Conservation (phyloP, 345 rosid species). For the Crucihimalaya himalaica region DNA sequence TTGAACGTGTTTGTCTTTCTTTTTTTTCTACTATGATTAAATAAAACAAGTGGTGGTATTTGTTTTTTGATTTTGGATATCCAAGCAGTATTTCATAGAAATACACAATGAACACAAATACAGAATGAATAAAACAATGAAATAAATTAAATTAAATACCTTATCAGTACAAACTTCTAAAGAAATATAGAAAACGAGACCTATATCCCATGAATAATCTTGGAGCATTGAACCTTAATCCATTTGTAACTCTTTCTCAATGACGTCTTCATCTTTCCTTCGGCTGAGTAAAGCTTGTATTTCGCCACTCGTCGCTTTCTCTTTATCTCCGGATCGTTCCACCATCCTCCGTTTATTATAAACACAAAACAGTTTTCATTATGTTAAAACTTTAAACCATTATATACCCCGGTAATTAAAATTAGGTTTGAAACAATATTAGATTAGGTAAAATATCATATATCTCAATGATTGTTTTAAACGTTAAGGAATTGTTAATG, state of each 20-base stretch:
- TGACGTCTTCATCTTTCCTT: conserved; percentile 53
- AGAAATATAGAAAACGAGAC: neutral
- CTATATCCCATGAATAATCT: conserved; percentile 40
- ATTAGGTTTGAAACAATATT: neutral
- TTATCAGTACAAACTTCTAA: conserved; percentile 1
- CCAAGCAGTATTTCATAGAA: too few relatives aligned
- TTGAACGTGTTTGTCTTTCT: neutral
- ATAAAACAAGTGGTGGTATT: neutral
- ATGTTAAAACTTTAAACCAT: conserved; percentile 9
- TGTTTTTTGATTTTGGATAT: neutral
- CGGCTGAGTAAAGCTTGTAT: conserved; percentile 52
- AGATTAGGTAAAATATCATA: neutral
- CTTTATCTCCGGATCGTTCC: conserved; percentile 52
- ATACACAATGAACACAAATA: conserved; percentile 6
- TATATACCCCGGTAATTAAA: neutral
- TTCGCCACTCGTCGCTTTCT: conserved; percentile 53
- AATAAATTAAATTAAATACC: neutral
- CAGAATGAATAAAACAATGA: conserved; percentile 11
- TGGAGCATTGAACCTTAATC: conserved; percentile 52
- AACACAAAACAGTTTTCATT: neutral
- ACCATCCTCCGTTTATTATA: conserved; percentile 30
- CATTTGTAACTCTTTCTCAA: conserved; percentile 53
- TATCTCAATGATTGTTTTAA: too few relatives aligned
- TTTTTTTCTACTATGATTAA: neutral
- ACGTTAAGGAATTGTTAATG: neutral